Conservation (phyloP, 2,329 filamentous ascomycete species). For the Fusarium beomiforme region DNA sequence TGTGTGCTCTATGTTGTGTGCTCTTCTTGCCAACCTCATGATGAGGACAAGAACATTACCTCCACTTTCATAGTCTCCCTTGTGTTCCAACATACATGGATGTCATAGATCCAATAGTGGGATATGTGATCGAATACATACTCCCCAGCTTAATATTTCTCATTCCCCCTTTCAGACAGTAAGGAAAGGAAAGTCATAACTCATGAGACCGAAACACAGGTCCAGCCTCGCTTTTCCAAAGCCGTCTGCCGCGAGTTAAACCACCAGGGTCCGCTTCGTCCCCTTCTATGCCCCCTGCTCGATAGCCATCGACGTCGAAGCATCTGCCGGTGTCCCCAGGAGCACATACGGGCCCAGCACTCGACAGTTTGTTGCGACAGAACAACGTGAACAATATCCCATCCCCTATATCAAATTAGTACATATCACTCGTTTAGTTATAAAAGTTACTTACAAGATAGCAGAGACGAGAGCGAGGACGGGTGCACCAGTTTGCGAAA, state of each 20-base stretch:
- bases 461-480: slow-evolving; percentile 52
- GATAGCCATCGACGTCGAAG: slow-evolving; percentile 25
- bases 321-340: slow-evolving; percentile 33
- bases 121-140: background rate
- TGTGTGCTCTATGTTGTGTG: background rate
- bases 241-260: slow-evolving; percentile 24
- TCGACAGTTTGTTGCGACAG: slow-evolving; percentile 34
- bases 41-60: slow-evolving; percentile 8
- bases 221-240: slow-evolving; percentile 35
- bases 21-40: background rate
- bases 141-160: background rate
- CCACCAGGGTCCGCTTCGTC: slow-evolving; percentile 35
- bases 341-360: slow-evolving; percentile 35
- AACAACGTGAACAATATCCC: slow-evolving; percentile 37
- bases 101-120: background rate
- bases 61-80: background rate
- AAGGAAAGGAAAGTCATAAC: slow-evolving; percentile 21
- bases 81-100: background rate
- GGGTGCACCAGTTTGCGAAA: slow-evolving; percentile 43
- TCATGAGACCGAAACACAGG: slow-evolving; percentile 34
- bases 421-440: background rate
- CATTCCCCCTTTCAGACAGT: background rate
- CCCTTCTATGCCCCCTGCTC: slow-evolving; percentile 9
- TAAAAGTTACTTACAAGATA: slow-evolving; percentile 43
- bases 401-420: slow-evolving; percentile 34